phyloP scores from a whole-genome alignment of 164 flowering plant species.

The Euptelea pleiosperma region DNA sequence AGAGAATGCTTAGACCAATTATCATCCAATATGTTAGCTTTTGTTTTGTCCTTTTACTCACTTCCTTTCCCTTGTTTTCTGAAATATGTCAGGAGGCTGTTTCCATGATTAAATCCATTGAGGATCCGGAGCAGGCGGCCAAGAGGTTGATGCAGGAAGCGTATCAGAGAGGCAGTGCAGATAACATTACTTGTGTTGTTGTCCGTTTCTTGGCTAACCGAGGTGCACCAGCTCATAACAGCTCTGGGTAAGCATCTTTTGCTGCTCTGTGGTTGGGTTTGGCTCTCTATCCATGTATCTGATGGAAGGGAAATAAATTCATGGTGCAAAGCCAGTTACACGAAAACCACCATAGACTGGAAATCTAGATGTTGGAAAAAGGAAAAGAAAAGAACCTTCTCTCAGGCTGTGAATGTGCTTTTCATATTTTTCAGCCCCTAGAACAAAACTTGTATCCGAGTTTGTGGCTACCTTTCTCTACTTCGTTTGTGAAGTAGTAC shows the following conservation, averaged over 20 bases:
- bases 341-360: background rate
- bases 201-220: slow-evolving; percentile 69
- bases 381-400: background rate
- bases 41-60: too few relatives aligned
- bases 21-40: background rate
- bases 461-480: background rate
- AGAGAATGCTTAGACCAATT: too few relatives aligned
- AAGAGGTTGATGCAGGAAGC: slow-evolving; percentile 86
- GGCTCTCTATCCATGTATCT: background rate
- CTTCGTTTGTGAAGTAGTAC: background rate
- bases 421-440: slow-evolving; percentile 4
- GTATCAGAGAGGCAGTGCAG: slow-evolving; percentile 86
- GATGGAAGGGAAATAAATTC: background rate
- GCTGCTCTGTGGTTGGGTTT: background rate
- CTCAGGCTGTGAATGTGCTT: background rate
- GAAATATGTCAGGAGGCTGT: slow-evolving; percentile 71
- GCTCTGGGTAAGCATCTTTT: slow-evolving; percentile 24
- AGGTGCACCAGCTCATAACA: slow-evolving; percentile 31
- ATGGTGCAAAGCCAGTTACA: background rate
- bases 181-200: slow-evolving; percentile 89
- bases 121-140: slow-evolving; percentile 80
- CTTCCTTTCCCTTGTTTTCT: background rate
- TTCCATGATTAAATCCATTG: slow-evolving; percentile 63
- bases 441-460: slow-evolving; percentile 4
- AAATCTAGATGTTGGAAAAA: background rate